Evolutionary conservation across 768 basidiomycete species (phyloP).

Genomic region (Auricularia sp.): DNA sequence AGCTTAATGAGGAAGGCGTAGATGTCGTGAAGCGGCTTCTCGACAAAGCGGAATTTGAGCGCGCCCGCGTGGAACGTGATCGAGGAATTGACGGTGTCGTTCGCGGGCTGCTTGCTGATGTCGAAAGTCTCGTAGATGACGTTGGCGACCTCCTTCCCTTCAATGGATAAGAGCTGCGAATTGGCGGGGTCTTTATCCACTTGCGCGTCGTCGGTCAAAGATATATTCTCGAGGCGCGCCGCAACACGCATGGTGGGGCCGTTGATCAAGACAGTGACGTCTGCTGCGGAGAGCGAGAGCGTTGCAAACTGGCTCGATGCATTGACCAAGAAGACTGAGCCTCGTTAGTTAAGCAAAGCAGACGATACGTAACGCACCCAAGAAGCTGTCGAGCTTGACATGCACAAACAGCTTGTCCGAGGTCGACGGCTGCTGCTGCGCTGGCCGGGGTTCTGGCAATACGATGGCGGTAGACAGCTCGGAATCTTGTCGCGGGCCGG

Average conservation of each 20-base stretch:
- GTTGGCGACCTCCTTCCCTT: constrained; percentile 88
- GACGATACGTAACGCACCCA: constrained; percentile 39
- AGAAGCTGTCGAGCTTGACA: constrained; percentile 75
- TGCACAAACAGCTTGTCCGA: constrained; percentile 50
- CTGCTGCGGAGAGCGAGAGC: constrained; percentile 80
- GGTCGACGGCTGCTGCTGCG: constrained; percentile 2
- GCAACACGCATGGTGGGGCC: constrained; percentile 66
- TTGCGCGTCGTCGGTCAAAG: constrained; percentile 64
- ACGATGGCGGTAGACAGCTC: not conserved
- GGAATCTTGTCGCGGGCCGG: not conserved
- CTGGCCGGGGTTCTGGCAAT: constrained; percentile 2
- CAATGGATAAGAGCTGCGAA: constrained; percentile 82
- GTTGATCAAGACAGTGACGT: constrained; percentile 67
- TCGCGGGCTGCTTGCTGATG: constrained; percentile 50
- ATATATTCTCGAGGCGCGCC: constrained; percentile 74
- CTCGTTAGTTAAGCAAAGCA: constrained; percentile 3
- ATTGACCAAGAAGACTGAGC: constrained; percentile 67
- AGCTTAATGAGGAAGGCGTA: constrained; percentile 77
- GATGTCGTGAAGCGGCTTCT: constrained; percentile 82
- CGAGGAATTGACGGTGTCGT: constrained; percentile 74
- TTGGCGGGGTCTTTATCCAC: constrained; percentile 51
- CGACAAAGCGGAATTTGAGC: constrained; percentile 79
- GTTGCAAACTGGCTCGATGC: constrained; percentile 66
- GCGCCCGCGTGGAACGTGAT: constrained; percentile 81
- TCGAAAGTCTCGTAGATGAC: constrained; percentile 91